A percentile compares a stretch with the other conserved stretches of the same genome.
phyloP scores from a whole-genome alignment of 1,284 basidiomycete genomes.

The Chiua sp. region DNA sequence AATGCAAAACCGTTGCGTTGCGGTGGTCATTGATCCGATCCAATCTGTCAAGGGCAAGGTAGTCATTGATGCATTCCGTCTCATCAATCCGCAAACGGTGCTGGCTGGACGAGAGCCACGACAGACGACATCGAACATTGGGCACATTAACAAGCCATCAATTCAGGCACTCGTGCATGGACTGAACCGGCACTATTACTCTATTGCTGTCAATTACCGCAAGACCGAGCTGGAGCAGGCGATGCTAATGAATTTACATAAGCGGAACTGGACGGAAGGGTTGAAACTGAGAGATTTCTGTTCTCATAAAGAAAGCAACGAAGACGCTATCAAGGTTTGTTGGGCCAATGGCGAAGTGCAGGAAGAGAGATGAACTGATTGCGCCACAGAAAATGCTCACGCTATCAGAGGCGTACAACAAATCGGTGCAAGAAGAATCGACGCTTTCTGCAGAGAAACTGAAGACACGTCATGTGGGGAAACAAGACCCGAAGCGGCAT shows the following conservation, averaged over 20 bases:
- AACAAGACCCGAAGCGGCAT: constrained; percentile 97
- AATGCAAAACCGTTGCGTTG: constrained; percentile 93
- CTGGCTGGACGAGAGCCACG: constrained; percentile 93
- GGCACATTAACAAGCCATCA: constrained; percentile 98
- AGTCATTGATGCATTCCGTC: constrained; percentile 98
- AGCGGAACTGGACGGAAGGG: constrained; percentile 97
- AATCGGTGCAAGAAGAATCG: constrained; percentile 95
- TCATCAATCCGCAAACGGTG: constrained; percentile 89
- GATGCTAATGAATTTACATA: constrained; percentile 99
- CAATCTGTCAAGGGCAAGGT: constrained; percentile 99
- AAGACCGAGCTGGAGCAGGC: constrained; percentile 97
- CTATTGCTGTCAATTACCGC: constrained; percentile 94
- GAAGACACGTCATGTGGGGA: constrained; percentile 96
- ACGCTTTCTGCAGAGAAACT: constrained; percentile 90
- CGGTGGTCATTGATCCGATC: constrained; percentile 98
- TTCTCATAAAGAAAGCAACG: constrained; percentile 84
- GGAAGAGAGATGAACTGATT: constrained; percentile 14
- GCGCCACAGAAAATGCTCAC: constrained; percentile 83
- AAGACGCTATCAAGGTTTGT: constrained; percentile 88
- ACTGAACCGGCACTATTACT: constrained; percentile 96
- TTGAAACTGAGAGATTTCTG: constrained; percentile 90
- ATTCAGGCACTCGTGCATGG: constrained; percentile 98
- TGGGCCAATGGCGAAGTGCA: constrained; percentile 21
- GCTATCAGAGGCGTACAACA: constrained; percentile 92
- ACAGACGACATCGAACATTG: constrained; percentile 98